Evolutionary conservation across 257 asterid species (phyloP), one percentile per base, ranked within the genome.

Genomic region (Penstemon barbatus): DNA sequence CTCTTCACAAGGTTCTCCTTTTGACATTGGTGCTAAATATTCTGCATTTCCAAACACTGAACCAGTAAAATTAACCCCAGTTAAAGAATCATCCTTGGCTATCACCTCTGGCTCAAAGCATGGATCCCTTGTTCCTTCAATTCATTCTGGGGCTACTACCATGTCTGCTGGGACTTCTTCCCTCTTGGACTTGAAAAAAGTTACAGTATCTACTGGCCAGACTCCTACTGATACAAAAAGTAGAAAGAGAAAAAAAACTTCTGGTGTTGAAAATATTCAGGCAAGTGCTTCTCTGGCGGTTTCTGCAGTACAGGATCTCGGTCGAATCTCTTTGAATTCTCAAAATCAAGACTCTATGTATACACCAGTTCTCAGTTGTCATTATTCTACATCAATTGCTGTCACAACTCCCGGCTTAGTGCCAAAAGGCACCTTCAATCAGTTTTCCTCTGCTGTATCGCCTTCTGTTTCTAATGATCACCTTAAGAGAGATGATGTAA

Each of bases 181-280:
- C 41, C 68, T 65, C 57, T 61, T 8, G 59, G 95, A 86, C 69
- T 60, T 70, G 63, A 80, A 73, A 53, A 90, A 83, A 71, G 68
- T 59, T 40, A 57, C 92, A 56, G 77, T 54, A 70, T 72, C 91
- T 65, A 61, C 79, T 70, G 79, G 78, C 57, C 86, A 74, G 63
- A 73, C 69, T 69, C 63, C 77, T 69, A 71, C 79, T 55, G 93
- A 81, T 51, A 70, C 87, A 54, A 94, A 79, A 77, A 68, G 95
- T 71, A 86, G 91, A 76, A 94, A 94, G 86, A 84, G 90, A 75
- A 94, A 88, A 75, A 90, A 89, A 72, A 43, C 81, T 70, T 80
- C 88, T 65, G 83, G 58, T 70, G 57, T 67, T 38, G 94, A 83
- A 66, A 89, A 64, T 74, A 72, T 55, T 57, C 43, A 85, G 39